These are phyloP conservation scores for Saxophila tyrrhenica DNA, from an alignment of 495 filamentous ascomycete species.

Conservation along the genomic window DNA sequence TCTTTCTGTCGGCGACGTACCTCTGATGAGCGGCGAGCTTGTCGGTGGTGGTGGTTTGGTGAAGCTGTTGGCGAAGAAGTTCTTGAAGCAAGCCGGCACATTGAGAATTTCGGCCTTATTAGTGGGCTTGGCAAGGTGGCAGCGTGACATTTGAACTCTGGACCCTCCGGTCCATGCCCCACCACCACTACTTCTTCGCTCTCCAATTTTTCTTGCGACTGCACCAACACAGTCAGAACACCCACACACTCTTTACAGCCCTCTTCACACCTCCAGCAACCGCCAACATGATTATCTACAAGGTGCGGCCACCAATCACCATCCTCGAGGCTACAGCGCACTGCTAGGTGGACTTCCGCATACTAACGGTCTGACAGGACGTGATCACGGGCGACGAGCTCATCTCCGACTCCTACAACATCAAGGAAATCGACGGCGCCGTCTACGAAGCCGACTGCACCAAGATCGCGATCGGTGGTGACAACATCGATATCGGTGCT, in stretches of 20 bases:
- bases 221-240: too few species aligned
- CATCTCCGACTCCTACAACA: slow-evolving; percentile 81
- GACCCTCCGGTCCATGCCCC: not conserved
- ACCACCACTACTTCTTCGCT: not conserved
- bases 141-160: too few species aligned
- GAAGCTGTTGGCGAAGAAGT: slow-evolving; percentile 1
- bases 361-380: slow-evolving; percentile 70
- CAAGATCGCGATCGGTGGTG: slow-evolving; percentile 68
- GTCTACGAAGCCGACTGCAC: slow-evolving; percentile 82
- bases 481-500: slow-evolving; percentile 83
- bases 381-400: slow-evolving; percentile 84
- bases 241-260: not conserved
- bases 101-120: too few species aligned
- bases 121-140: too few species aligned
- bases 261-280: not conserved
- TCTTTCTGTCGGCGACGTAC: slow-evolving; percentile 15
- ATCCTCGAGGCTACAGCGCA: not conserved
- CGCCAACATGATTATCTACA: slow-evolving; percentile 80
- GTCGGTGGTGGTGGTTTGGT: slow-evolving; percentile 1
- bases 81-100: not conserved
- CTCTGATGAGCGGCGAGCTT: slow-evolving; percentile 9
- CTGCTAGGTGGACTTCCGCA: not conserved
- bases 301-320: slow-evolving; percentile 40
- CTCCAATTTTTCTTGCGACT: not conserved
- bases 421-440: slow-evolving; percentile 62